Evolutionary conservation across 352 stramenopile species (phyloP), one percentile per base, ranked within the genome.

Genomic region (Globisporangium cylindrosporum): DNA sequence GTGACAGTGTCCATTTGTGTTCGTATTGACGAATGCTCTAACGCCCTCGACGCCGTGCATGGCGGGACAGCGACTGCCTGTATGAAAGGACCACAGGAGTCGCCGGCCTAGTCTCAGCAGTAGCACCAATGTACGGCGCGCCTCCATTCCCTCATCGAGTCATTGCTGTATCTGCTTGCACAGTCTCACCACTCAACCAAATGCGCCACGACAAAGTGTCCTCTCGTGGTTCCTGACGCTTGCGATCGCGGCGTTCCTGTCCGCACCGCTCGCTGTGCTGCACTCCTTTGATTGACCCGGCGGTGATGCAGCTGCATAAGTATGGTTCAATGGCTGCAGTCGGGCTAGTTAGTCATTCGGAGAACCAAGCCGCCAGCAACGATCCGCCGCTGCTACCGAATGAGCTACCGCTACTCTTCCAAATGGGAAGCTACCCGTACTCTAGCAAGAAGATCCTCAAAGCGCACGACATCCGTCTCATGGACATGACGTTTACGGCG

Each of bases 271-370:
- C 51, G 51, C 51, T 4, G 51, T 75, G n/a, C 61, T 72, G 24
- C 60, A 72, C 43, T 67, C 60, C 9, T 73, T 75, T 55, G 59
- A 66, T 61, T 32, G 27, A 34, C 18, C 22, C 25, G 22, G 5
- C 56, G 38, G 24, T 22, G 8, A 7, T 27, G 14, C 36, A 54
- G 24, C 59, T 41, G 6, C 59, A 64, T 4, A 34, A 32, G 51
- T 34, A 36, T 27, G 51, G 51, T 3, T 34, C 51, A 57, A 3
- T 34, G 9, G 24, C 3, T n/a, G 10, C 12, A 27, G 9, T 57
- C 22, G 51, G 24, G 24, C 15, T 29, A 14, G 24, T n/a, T 4
- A 22, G 41, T n/a, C 14, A 20, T 48, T 20, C 15, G 55, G 59
- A 57, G 24, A 5, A 41, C 1, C 41, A 65, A 70, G 60, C 3